Base-by-base conservation (phyloP, 768 basidiomycete species). In the Coprinellus micaceus region DNA sequence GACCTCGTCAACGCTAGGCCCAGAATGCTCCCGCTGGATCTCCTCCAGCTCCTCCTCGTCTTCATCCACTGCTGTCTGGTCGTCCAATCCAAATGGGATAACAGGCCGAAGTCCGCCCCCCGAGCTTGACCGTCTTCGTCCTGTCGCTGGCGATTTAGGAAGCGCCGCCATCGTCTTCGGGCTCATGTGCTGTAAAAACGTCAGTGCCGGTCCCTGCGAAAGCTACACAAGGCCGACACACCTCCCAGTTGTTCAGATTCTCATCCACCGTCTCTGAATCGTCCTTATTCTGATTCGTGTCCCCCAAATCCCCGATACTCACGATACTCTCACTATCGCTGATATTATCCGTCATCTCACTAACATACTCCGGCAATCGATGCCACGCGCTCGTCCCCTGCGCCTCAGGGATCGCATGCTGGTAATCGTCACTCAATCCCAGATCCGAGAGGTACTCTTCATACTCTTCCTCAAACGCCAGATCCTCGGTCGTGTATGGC, bases 231-330 rank as follows among this genome's bases (percentile, higher is more conserved):
- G 46, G 53, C 24, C 44, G 46, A 64, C 85, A 68, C 61, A 94
- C 94, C 88, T 95, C 95, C 95, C 95, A 98, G 62, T 94, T 92
- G 65, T 95, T 98, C 61, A 89, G 70, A 64, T 94, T 94, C 72
- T 91, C 89, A 66, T 93, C 86, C 24, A 80, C 72, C 17, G 76
- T 74, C 58, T 86, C 87, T 40, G 79, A 77, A 48, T 86, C 84
- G 56, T 86, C 85, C 55, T 82, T 76, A 43, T 79, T 79, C 12
- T 78, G 66, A 61, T 85, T 82, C 60, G 90, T 91, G 62, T 93
- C 87, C 28, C 89, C 88, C 52, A 98, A 76, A 65, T 98, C 91
- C 53, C 90, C 90, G 56, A 98, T 94, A 19, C 89, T 85, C 17
- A 81, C 92, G 21, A 95, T 90, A 64, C 92, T 97, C 72, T 98